Percentiles rank a stretch among this genome's conserved stretches.
Evolutionary conservation across 164 flowering plant species (phyloP).

Genomic region (Tetrastigma voinierianum): DNA sequence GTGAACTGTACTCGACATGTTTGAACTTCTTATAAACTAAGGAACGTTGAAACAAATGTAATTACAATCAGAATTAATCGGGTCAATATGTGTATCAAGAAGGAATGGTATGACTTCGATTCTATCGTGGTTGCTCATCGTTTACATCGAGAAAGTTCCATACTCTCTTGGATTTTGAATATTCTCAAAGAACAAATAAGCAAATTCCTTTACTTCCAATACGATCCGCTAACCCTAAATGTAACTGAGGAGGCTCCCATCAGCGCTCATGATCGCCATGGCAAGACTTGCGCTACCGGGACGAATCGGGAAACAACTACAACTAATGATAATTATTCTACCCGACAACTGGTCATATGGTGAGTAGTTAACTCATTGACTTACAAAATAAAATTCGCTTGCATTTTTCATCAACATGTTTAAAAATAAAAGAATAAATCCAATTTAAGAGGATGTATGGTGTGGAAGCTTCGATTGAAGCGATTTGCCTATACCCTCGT

Average conservation of each 20-base stretch:
- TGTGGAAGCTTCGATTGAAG: too few relatives aligned
- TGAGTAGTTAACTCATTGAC: slow-evolving; percentile 19
- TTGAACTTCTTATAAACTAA: slow-evolving; percentile 48
- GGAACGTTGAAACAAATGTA: too few relatives aligned
- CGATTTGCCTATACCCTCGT: too few relatives aligned
- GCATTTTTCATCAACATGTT: too few relatives aligned
- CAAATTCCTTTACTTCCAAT: slow-evolving; percentile 51
- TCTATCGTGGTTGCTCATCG: not conserved
- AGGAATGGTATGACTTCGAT: slow-evolving; percentile 66
- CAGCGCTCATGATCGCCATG: slow-evolving; percentile 12
- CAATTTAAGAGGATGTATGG: too few relatives aligned
- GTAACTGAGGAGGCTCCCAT: slow-evolving; percentile 55
- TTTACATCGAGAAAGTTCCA: not conserved
- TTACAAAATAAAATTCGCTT: not conserved
- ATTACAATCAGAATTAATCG: slow-evolving; percentile 45
- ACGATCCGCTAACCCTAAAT: slow-evolving; percentile 16
- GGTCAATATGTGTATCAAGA: slow-evolving; percentile 62
- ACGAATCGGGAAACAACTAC: slow-evolving; percentile 32
- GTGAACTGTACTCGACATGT: slow-evolving; percentile 66
- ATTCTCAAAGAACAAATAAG: too few relatives aligned
- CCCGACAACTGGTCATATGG: slow-evolving; percentile 81
- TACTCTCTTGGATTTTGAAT: slow-evolving; percentile 20
- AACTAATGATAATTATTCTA: slow-evolving; percentile 65
- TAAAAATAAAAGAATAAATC: too few relatives aligned
- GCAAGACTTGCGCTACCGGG: not conserved